Percentiles rank a stretch among this genome's conserved stretches.
Evolutionary conservation across 2,329 filamentous ascomycete genomes (phyloP).

Genomic region (Scedosporium dehoogii): DNA sequence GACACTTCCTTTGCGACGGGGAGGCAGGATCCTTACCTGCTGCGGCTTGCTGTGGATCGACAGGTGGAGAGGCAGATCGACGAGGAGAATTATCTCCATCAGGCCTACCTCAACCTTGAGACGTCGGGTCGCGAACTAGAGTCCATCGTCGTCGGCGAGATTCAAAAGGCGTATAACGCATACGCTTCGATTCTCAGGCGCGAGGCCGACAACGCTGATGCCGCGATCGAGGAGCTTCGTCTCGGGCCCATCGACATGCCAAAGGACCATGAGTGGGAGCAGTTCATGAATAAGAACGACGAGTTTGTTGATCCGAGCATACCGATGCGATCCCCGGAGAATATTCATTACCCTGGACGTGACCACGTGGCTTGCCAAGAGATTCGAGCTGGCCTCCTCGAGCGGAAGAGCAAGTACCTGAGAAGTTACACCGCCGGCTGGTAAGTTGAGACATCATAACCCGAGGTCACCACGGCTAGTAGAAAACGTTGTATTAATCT

Average conservation of each 20-base stretch:
- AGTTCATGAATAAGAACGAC: slow-evolving; percentile 70
- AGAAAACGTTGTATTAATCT: neutral
- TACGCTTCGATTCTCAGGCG: slow-evolving; percentile 86
- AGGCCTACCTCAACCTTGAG: slow-evolving; percentile 93
- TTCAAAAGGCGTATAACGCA: slow-evolving; percentile 95
- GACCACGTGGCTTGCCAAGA: slow-evolving; percentile 74
- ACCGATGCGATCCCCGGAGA: slow-evolving; percentile 66
- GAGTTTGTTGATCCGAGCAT: slow-evolving; percentile 81
- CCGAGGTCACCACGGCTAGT: neutral
- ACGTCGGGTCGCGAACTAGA: slow-evolving; percentile 90
- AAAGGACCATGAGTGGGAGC: slow-evolving; percentile 83
- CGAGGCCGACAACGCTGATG: slow-evolving; percentile 74
- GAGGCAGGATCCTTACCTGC: slow-evolving; percentile 85
- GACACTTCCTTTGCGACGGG: slow-evolving; percentile 62
- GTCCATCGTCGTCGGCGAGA: slow-evolving; percentile 91
- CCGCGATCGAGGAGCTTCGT: slow-evolving; percentile 70
- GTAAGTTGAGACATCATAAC: slow-evolving; percentile 39
- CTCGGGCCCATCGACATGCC: slow-evolving; percentile 84
- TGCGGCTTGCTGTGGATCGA: slow-evolving; percentile 76
- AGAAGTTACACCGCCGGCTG: slow-evolving; percentile 96
- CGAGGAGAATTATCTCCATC: slow-evolving; percentile 93
- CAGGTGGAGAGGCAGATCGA: slow-evolving; percentile 89
- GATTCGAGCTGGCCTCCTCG: slow-evolving; percentile 80
- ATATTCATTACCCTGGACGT: slow-evolving; percentile 85
- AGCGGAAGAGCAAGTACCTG: slow-evolving; percentile 97